Evolutionary conservation across 768 basidiomycete genomes (phyloP).

Genomic region (Boletus rufocinnamomeus): DNA sequence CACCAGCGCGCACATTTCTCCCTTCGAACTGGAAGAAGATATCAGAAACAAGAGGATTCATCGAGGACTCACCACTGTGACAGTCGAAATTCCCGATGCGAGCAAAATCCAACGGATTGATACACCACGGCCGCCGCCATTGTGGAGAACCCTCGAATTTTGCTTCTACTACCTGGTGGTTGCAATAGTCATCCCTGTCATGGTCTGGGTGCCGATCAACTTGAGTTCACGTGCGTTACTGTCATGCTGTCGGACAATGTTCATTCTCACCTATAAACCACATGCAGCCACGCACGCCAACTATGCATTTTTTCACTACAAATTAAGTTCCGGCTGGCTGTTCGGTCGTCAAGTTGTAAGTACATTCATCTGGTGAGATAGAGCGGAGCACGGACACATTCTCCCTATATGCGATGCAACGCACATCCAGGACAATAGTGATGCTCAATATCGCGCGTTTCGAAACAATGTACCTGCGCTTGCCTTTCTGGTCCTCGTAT

Average conservation of each 20-base stretch:
- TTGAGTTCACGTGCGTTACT: slow-evolving; percentile 70
- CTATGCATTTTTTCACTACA: slow-evolving; percentile 56
- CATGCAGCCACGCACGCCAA: slow-evolving; percentile 73
- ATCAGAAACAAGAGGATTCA: neutral
- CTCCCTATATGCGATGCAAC: neutral
- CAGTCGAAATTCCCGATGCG: slow-evolving; percentile 55
- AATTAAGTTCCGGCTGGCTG: slow-evolving; percentile 78
- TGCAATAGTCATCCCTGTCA: slow-evolving; percentile 61
- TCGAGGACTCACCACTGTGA: slow-evolving; percentile 47
- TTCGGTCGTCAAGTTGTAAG: slow-evolving; percentile 77
- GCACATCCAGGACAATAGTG: slow-evolving; percentile 81
- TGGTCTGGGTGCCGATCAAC: slow-evolving; percentile 74
- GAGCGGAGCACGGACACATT: neutral
- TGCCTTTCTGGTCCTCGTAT: slow-evolving; percentile 45
- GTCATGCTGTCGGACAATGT: neutral
- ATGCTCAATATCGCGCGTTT: slow-evolving; percentile 88
- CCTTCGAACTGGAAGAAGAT: slow-evolving; percentile 21
- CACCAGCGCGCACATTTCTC: slow-evolving; percentile 3
- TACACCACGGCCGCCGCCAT: slow-evolving; percentile 39
- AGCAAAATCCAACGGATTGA: slow-evolving; percentile 31
- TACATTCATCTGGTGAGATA: slow-evolving; percentile 12
- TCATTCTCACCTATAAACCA: slow-evolving; percentile 4
- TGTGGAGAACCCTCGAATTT: slow-evolving; percentile 87
- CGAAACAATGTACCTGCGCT: slow-evolving; percentile 76
- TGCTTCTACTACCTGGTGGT: slow-evolving; percentile 68